A percentile compares a stretch with the other conserved stretches of the same genome.
phyloP scores from a whole-genome alignment of 768 basidiomycete species.

The Termitomyces titanicus region DNA sequence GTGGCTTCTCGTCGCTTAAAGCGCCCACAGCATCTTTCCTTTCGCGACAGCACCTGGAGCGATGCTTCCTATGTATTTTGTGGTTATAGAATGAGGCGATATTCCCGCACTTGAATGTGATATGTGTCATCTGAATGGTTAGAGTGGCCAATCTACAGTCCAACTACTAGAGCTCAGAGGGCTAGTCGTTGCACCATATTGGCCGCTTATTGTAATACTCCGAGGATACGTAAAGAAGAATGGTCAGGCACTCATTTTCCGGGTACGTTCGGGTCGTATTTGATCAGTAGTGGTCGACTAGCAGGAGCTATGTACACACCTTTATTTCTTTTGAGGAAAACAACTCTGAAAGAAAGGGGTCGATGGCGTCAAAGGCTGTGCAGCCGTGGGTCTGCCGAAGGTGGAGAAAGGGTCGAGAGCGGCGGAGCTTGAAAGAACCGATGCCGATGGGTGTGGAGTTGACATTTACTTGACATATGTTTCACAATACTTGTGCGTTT shows the following conservation, averaged over 20 bases:
- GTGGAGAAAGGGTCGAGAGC: not conserved
- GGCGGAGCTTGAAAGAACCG: not conserved
- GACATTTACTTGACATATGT: too few species aligned
- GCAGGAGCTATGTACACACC: not conserved
- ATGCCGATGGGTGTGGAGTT: not conserved
- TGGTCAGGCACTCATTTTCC: not conserved
- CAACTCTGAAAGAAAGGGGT: too few species aligned
- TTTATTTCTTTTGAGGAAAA: too few species aligned
- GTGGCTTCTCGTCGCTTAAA: not conserved
- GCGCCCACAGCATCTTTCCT: not conserved
- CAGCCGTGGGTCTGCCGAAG: not conserved
- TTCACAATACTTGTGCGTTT: not conserved
- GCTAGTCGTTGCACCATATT: not conserved
- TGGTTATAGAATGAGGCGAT: not conserved
- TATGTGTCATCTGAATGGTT: too few species aligned
- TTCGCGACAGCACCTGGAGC: not conserved
- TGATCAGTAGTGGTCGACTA: not conserved
- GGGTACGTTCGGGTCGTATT: not conserved
- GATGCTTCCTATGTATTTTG: not conserved
- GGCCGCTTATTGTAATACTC: not conserved
- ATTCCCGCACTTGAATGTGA: not conserved
- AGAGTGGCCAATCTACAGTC: too few species aligned
- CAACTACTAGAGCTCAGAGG: too few species aligned
- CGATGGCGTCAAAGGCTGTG: not conserved
- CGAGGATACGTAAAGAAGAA: not conserved